Evolutionary conservation across 208 protist species (phyloP).

Genomic region (Acanthamoeba lugdunensis): DNA sequence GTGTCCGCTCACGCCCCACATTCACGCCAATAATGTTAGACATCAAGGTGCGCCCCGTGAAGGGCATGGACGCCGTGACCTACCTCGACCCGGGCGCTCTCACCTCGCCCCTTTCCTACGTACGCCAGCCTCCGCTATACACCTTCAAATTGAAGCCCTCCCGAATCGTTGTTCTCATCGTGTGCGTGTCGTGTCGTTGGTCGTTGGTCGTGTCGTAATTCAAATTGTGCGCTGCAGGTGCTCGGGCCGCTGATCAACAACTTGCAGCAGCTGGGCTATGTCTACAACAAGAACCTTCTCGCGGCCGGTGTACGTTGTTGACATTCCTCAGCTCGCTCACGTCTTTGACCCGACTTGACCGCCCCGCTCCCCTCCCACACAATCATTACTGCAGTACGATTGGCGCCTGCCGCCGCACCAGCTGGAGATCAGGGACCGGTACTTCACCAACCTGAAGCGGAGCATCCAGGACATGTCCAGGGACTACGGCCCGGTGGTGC

Average conservation of each 20-base stretch:
- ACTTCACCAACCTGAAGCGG: slow-evolving; percentile 43
- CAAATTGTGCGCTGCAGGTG: not conserved
- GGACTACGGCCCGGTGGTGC: slow-evolving; percentile 26
- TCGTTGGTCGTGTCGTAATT: not conserved
- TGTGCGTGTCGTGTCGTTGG: not conserved
- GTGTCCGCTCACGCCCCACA: no score
- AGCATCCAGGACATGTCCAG: slow-evolving; percentile 2
- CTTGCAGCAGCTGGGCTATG: slow-evolving; percentile 64
- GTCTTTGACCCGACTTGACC: not conserved
- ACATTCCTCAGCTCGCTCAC: not conserved
- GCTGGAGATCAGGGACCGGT: slow-evolving; percentile 11
- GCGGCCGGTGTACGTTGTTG: not conserved
- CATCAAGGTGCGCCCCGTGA: slow-evolving; percentile 65
- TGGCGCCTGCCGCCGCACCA: slow-evolving; percentile 45
- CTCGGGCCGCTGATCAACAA: slow-evolving; percentile 68
- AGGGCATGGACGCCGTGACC: slow-evolving; percentile 55
- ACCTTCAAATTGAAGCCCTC: not conserved
- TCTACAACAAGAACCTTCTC: slow-evolving; percentile 29
- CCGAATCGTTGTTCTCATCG: not conserved
- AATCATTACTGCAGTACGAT: not conserved
- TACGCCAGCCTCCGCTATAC: not conserved
- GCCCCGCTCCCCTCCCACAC: not conserved
- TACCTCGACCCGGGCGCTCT: slow-evolving; percentile 71
- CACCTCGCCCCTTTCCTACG: slow-evolving; percentile 52
- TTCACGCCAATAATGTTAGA: not conserved